A percentile compares a stretch with the other conserved stretches of the same genome.
Conservation (phyloP, 352 stramenopile species). For the Globisporangium takayamanum region DNA sequence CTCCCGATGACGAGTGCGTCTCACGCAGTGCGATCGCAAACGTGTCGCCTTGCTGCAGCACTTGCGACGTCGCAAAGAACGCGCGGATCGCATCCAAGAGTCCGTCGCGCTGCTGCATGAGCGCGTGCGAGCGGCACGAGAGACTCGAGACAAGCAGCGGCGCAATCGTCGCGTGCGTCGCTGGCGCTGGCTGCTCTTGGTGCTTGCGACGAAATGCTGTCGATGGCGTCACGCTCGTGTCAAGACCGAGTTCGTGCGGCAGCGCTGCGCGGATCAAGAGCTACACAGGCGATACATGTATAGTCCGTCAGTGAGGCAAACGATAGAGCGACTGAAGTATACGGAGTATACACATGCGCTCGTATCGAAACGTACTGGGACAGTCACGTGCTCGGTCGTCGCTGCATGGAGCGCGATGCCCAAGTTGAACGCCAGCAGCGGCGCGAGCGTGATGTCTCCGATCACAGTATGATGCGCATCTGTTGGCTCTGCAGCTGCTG, state of each 20-base stretch:
- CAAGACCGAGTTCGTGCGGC: constrained; percentile 43
- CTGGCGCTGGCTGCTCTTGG: constrained; percentile 43
- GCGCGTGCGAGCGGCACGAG: constrained; percentile 43
- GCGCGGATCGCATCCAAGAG: constrained; percentile 50
- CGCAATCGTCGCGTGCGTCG: constrained; percentile 55
- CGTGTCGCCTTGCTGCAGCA: constrained; percentile 62
- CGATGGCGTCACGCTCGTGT: constrained; percentile 6
- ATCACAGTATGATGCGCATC: not conserved
- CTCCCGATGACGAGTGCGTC: constrained; percentile 21
- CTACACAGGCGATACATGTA: constrained; percentile 13
- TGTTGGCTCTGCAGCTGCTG: not conserved
- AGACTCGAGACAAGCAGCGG: constrained; percentile 58
- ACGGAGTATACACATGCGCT: not conserved
- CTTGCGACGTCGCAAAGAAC: constrained; percentile 48
- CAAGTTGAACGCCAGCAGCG: constrained; percentile 76
- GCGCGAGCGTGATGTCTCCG: constrained; percentile 39
- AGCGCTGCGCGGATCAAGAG: constrained; percentile 30
- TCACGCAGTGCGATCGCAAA: constrained; percentile 59
- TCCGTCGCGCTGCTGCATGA: constrained; percentile 51
- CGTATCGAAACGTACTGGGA: constrained; percentile 20
- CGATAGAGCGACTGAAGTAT: not conserved
- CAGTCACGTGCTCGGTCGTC: constrained; percentile 16
- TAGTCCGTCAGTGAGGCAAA: not conserved
- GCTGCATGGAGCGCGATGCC: constrained; percentile 39
- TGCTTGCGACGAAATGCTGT: constrained; percentile 37